Percentiles rank a stretch among this genome's conserved stretches.
phyloP scores from a whole-genome alignment of 1,284 basidiomycete genomes.

The Irpex sp. region DNA sequence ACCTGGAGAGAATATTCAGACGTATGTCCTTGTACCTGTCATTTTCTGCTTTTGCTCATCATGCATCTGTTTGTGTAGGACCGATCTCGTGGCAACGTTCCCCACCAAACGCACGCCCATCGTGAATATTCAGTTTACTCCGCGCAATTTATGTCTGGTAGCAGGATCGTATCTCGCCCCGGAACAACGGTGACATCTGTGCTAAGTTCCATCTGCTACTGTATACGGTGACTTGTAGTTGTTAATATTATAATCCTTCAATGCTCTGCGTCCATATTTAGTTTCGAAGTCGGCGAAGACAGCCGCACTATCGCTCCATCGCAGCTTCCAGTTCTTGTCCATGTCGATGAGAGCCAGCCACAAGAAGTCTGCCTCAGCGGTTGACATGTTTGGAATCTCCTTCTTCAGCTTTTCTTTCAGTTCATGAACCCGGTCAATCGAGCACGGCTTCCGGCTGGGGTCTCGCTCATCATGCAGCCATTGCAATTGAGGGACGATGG shows the following conservation, averaged over 20 bases:
- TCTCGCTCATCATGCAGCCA: too few relatives aligned
- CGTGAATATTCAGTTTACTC: slow-evolving; percentile 89
- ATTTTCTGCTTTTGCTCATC: slow-evolving; percentile 3
- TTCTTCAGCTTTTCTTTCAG: not conserved
- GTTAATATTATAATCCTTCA: too few relatives aligned
- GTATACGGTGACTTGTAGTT: too few relatives aligned
- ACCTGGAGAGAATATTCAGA: slow-evolving; percentile 53
- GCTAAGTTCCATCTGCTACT: not conserved
- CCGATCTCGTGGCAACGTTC: slow-evolving; percentile 89
- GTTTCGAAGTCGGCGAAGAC: not conserved
- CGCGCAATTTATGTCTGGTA: slow-evolving; percentile 90
- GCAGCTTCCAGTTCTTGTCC: not conserved
- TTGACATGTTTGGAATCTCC: not conserved
- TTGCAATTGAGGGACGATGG: too few relatives aligned
- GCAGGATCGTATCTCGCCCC: slow-evolving; percentile 68
- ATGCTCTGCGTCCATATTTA: too few relatives aligned
- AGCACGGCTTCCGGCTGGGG: not conserved
- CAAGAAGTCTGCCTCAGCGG: not conserved
- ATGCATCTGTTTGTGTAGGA: slow-evolving; percentile 38
- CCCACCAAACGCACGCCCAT: slow-evolving; percentile 95
- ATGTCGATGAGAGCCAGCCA: not conserved
- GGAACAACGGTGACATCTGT: slow-evolving; percentile 44
- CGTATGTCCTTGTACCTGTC: slow-evolving; percentile 40
- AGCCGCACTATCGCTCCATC: not conserved
- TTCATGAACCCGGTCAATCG: not conserved